phyloP scores from a whole-genome alignment of 345 rosid species.

The Rhodomyrtus tomentosa region DNA sequence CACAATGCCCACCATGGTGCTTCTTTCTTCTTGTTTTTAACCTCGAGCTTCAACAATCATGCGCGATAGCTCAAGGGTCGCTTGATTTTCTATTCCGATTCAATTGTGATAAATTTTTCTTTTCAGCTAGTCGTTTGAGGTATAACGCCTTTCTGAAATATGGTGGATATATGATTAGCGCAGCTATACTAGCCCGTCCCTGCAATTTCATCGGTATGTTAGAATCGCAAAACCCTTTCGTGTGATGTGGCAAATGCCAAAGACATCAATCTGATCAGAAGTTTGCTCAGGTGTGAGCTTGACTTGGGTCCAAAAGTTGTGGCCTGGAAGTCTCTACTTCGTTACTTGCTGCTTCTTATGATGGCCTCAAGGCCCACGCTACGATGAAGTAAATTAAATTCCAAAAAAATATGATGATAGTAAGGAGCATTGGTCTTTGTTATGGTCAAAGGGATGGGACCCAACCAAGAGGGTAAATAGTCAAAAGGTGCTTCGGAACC shows the following conservation, averaged over 20 bases:
- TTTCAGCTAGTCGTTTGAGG: not conserved
- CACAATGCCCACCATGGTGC: not conserved
- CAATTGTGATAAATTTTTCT: not conserved
- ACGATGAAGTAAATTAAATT: not conserved
- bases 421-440: not conserved
- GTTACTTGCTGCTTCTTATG: not conserved
- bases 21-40: not conserved
- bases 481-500: not conserved
- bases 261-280: not conserved
- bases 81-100: not conserved
- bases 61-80: not conserved
- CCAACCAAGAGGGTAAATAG: not conserved
- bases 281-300: not conserved
- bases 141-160: not conserved
- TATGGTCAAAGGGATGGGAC: not conserved
- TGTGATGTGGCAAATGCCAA: not conserved
- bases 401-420: not conserved
- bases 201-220: not conserved
- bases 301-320: not conserved
- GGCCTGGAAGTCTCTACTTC: not conserved
- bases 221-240: not conserved
- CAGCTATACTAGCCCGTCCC: accelerated
- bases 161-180: not conserved
- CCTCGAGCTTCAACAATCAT: not conserved
- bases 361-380: not conserved